Conservation (phyloP, 2,329 filamentous ascomycete species). For the Scedosporium minutisporum region DNA sequence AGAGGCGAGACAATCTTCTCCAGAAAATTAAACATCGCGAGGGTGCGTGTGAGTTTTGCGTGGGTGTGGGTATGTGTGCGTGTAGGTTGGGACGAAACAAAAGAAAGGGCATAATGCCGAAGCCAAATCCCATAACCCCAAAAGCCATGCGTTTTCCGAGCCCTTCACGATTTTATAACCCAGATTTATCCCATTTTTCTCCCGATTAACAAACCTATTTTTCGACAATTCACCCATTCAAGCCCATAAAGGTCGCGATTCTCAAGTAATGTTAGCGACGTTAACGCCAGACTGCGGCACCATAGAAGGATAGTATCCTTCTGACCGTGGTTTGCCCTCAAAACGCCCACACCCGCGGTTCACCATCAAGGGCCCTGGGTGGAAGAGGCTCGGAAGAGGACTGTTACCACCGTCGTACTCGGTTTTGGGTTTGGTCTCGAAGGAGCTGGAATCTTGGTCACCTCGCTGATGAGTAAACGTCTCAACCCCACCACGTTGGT, state of each 20-base stretch:
- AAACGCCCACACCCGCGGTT: conserved; percentile 36
- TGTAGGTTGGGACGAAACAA: conserved; percentile 4
- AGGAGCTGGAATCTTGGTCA: conserved; percentile 7
- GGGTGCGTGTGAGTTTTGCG: background rate
- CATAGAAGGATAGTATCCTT: conserved; percentile 43
- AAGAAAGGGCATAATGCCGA: conserved; percentile 9
- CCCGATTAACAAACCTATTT: background rate
- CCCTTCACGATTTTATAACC: conserved; percentile 1
- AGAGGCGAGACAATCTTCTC: background rate
- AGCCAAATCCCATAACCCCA: conserved; percentile 7
- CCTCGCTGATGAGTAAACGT: conserved; percentile 31
- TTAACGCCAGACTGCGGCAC: conserved; percentile 38
- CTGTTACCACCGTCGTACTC: conserved; percentile 29
- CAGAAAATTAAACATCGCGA: background rate
- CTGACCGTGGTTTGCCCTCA: conserved; percentile 41
- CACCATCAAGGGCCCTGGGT: conserved; percentile 28
- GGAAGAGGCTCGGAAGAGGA: conserved; percentile 36
- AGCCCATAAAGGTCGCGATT: background rate
- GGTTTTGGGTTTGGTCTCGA: conserved; percentile 34
- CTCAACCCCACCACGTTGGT: conserved; percentile 36
- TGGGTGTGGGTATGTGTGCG: background rate
- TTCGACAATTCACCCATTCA: background rate
- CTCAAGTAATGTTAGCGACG: conserved; percentile 24
- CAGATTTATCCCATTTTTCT: background rate
- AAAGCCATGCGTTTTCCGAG: conserved; percentile 3